Conservation (phyloP, 139 green algal species). For the Bryopsis sp. region DNA sequence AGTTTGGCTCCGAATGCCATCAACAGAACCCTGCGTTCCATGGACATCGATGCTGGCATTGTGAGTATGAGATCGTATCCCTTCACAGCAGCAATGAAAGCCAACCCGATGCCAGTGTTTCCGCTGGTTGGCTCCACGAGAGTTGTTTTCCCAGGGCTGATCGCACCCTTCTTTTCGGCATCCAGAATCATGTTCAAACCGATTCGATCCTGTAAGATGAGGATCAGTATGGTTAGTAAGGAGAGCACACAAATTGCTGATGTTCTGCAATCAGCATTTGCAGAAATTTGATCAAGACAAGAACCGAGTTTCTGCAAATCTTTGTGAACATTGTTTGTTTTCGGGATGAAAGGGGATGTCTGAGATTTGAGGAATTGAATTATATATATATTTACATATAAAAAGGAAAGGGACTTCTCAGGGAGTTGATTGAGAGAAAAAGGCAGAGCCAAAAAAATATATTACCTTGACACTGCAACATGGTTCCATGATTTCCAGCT, state of each 20-base stretch:
- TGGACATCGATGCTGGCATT: conserved; percentile 97
- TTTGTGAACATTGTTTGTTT: no score
- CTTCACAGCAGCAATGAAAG: conserved; percentile 86
- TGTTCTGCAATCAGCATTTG: no score
- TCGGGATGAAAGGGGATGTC: no score
- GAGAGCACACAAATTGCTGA: no score
- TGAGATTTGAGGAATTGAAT: no score
- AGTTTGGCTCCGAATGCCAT: conserved; percentile 77
- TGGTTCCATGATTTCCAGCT: conserved; percentile 86
- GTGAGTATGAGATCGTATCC: conserved; percentile 97
- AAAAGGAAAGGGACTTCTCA: no score
- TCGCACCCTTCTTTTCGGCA: conserved; percentile 66
- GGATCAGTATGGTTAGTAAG: no score
- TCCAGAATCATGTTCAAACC: conserved; percentile 79
- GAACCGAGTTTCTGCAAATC: no score
- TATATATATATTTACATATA: no score
- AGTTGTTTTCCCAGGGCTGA: conserved; percentile 64
- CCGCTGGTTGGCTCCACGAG: conserved; percentile 85
- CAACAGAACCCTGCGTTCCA: conserved; percentile 89
- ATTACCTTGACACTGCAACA: conserved; percentile 63
- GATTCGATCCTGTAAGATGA: conserved; percentile 69
- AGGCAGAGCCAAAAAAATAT: not conserved
- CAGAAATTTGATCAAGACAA: no score
- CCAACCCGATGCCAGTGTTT: conserved; percentile 93
- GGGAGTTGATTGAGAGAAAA: not conserved